phyloP scores from a whole-genome alignment of 169 alveolate genomes.

The Pseudocohnilembus persalinus region DNA sequence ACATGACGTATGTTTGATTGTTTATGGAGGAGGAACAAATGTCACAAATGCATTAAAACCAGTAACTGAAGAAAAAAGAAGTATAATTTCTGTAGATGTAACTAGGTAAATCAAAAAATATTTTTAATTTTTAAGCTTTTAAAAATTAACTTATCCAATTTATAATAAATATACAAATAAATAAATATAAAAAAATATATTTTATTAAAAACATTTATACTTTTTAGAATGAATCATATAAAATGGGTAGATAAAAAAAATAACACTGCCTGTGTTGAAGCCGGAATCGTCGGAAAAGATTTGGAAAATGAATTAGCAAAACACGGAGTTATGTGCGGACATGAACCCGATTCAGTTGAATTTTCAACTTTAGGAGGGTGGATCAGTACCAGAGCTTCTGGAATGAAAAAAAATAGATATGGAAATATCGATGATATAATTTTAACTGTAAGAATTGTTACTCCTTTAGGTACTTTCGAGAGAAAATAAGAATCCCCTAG shows the following conservation, averaged over 20 bases:
- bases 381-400: conserved; percentile 88
- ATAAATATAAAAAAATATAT: no score
- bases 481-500: conserved; percentile 77
- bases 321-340: conserved; percentile 84
- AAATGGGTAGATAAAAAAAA: conserved; percentile 75
- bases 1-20: conserved; percentile 70
- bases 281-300: conserved; percentile 84
- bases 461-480: conserved; percentile 76
- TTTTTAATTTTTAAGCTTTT: no score
- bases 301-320: conserved; percentile 78
- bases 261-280: conserved; percentile 83
- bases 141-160: no score
- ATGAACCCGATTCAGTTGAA: conserved; percentile 88
- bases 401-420: conserved; percentile 86
- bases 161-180: no score
- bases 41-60: conserved; percentile 75
- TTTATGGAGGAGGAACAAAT: conserved; percentile 89
- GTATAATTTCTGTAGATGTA: conserved; percentile 80
- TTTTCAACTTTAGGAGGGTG: conserved; percentile 89
- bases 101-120: conserved; percentile 4
- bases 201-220: not conserved
- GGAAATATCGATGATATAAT: conserved; percentile 88
- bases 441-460: conserved; percentile 64
- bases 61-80: conserved; percentile 63
- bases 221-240: conserved; percentile 65